phyloP scores from a whole-genome alignment of 192 early-diverging fungal species.

The Entomortierella lignicola region DNA sequence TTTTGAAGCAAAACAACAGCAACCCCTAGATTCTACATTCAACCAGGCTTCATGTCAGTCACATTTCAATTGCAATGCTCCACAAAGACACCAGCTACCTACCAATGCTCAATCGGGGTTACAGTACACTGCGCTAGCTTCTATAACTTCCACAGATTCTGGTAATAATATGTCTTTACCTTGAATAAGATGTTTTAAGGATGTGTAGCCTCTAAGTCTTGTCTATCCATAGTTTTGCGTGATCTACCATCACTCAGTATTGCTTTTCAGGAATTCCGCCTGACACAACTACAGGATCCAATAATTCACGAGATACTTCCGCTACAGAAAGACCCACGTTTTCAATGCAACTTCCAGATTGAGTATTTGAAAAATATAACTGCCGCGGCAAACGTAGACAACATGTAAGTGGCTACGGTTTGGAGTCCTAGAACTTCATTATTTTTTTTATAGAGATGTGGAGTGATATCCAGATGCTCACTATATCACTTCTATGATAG shows the following conservation, averaged over 20 bases:
- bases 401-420: slow-evolving; percentile 29
- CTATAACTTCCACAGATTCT: slow-evolving; percentile 31
- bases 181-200: no score
- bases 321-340: not conserved
- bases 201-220: slow-evolving; percentile 3
- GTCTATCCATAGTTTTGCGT: slow-evolving; percentile 21
- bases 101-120: slow-evolving; percentile 23
- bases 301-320: not conserved
- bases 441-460: no score
- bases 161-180: slow-evolving; percentile 3
- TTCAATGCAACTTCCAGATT: slow-evolving; percentile 11
- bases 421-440: no score
- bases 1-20: no score
- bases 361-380: slow-evolving; percentile 28
- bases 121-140: slow-evolving; percentile 39
- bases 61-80: not conserved
- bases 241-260: slow-evolving; percentile 30
- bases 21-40: no score
- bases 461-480: no score
- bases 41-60: no score
- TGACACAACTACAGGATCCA: slow-evolving; percentile 1
- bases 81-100: not conserved
- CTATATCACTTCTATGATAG: slow-evolving; percentile 10
- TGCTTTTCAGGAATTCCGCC: slow-evolving; percentile 26
- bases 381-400: slow-evolving; percentile 8